phyloP scores from a whole-genome alignment of 176 grass and related monocot species.

The Cenchrus americanus region DNA sequence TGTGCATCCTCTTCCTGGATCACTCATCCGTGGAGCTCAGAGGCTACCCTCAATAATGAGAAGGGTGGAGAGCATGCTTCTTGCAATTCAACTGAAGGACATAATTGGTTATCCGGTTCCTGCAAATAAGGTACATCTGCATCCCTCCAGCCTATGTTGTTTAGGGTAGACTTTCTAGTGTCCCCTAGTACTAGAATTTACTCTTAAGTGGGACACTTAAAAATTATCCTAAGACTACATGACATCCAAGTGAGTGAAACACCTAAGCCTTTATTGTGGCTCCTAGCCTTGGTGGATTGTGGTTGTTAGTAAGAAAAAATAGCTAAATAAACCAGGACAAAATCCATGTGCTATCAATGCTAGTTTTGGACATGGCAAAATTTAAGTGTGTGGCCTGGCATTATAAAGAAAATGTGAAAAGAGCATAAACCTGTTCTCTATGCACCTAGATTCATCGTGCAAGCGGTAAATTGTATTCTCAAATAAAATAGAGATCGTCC shows the following conservation, averaged over 20 bases:
- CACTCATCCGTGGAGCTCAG: conserved; percentile 89
- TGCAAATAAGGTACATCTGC: conserved; percentile 66
- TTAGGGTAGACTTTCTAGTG: neutral
- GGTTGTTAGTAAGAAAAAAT: neutral
- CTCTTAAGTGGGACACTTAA: neutral
- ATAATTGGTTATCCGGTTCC: conserved; percentile 90
- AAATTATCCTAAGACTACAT: neutral
- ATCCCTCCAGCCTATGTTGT: neutral
- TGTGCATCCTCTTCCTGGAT: conserved; percentile 90
- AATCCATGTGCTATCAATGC: neutral
- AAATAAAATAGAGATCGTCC: conserved; percentile 8
- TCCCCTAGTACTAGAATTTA: neutral
- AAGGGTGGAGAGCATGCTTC: conserved; percentile 98
- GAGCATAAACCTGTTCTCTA: neutral
- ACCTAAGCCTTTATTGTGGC: conserved; percentile 6
- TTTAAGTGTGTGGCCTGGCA: conserved; percentile 1
- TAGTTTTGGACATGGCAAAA: conserved; percentile 5
- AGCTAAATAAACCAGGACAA: conserved; percentile 2
- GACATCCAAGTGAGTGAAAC: conserved; percentile 15
- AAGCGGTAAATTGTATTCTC: conserved; percentile 23
- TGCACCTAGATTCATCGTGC: neutral
- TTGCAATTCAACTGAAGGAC: conserved; percentile 96
- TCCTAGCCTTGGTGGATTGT: conserved; percentile 5
- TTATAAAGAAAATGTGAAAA: neutral
- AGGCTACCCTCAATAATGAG: conserved; percentile 97